phyloP scores from a whole-genome alignment of 306 rosid species.

The Sindora glabra region DNA sequence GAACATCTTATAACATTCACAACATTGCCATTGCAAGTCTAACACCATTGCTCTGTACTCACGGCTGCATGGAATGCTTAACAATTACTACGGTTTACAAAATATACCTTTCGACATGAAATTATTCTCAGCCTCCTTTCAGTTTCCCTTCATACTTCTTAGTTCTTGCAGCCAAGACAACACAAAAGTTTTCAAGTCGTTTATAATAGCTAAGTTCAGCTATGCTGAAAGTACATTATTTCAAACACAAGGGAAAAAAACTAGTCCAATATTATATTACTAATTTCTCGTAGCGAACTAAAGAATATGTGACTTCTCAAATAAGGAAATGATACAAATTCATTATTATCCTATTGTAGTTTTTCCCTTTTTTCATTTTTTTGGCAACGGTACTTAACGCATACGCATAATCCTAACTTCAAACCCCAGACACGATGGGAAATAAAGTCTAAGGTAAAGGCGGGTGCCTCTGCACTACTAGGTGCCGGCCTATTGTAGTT shows the following conservation, averaged over 20 bases:
- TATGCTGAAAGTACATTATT: neutral
- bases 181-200: neutral
- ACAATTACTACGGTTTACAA: neutral
- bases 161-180: neutral
- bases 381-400: too few relatives aligned
- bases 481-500: neutral
- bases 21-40: neutral
- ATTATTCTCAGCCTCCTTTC: neutral
- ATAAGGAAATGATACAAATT: neutral
- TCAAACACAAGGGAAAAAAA: neutral
- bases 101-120: neutral
- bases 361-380: too few relatives aligned
- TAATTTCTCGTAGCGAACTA: neutral
- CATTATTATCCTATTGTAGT: neutral
- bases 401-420: too few relatives aligned
- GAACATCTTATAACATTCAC: slow-evolving; percentile 4
- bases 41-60: neutral
- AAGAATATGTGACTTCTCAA: neutral
- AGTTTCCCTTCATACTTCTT: neutral
- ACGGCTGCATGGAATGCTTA: neutral
- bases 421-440: too few relatives aligned
- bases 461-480: too few relatives aligned
- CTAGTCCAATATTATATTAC: neutral
- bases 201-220: neutral
- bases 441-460: too few relatives aligned